Base-by-base conservation (phyloP, 202 grass and related monocot species). In the Carex arenaria region DNA sequence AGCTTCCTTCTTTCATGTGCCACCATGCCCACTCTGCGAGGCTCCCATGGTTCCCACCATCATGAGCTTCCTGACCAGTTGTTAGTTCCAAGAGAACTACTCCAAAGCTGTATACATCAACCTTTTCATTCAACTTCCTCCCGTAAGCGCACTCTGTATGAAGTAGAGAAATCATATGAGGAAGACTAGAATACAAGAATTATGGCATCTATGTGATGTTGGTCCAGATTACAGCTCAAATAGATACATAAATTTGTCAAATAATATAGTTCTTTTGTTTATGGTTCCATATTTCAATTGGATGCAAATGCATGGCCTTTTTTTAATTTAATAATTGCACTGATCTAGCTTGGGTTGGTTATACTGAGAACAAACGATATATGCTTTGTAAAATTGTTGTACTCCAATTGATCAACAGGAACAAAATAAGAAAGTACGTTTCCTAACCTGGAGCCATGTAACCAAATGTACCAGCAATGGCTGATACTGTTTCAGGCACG, bases 71-170 rank as follows among this genome's bases (percentile, higher is more conserved):
- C 82, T 91, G 84, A 19, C 95, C 95, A 4, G 95, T 98, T 23
- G 79, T 67, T 38, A 98, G 89, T 84, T 98, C 95, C 31, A 98
- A 61, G 7, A 98, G 90, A 12, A 98, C 93, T 1, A 98, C 95
- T 3, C 95, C 95, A 76, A 98, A 98, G 86, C 93, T 98, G 84
- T 95, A 98, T 23, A 98, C 93, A 80, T 98, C 95, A 1, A 92
- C 86, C 69, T 98, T 98, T 88, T 93, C 95, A 85, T 87, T 89
- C 69, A 93, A 80, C 67, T 88, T 94, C 78, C 95, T 90, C 31
- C 89, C 85, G 86, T 98, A 98, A 5, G 19, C 89, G 34, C 89
- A 93, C 83, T 95, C 95, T 93, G 87, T 61, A 70, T 20, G 49
- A 20, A 23, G 1, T 1, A 87, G 62, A 10, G 45, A 54, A 30